Evolutionary conservation across 163 green algal species (phyloP), one percentile per base, ranked within the genome.

Genomic region (Scenedesmus sp.): DNA sequence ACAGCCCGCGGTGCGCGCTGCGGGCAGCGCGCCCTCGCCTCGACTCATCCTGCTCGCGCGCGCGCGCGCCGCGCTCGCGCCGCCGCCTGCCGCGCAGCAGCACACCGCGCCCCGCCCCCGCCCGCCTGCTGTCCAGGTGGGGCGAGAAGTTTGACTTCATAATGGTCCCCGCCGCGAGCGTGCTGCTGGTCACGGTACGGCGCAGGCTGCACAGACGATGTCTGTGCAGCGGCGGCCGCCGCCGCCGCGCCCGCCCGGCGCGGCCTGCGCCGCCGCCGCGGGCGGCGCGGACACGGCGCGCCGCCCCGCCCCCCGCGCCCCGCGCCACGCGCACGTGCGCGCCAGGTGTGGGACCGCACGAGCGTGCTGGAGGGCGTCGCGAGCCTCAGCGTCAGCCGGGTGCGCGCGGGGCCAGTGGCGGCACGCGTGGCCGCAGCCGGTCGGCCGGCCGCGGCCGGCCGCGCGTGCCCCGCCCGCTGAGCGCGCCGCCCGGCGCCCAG

Each of bases 91-190:
- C n/a, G n/a, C n/a, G n/a, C n/a, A n/a, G n/a, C n/a, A n/a, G n/a
- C n/a, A n/a, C n/a, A n/a, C n/a, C n/a, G n/a, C n/a, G n/a, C n/a
- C n/a, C n/a, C n/a, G n/a, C n/a, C n/a, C n/a, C n/a, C n/a, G n/a
- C n/a, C n/a, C n/a, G n/a, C n/a, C n/a, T n/a, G n/a, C 24, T 69
- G 62, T 5, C 9, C 60, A 75, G 74, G 45, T 81, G 34, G 29
- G 75, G 75, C 54, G 74, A 81, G 50, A 81, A 81, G 63, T 81
- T 81, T 67, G 74, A 81, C 39, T 81, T 81, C 33, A 65, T 75
- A 33, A 60, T 69, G 29, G 22, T 81, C 4, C 63, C 63, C 28
- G 62, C 62, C n/a, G 63, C 26, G 36, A 65, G 60, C 44, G 50
- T 69, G 50, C 50, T 81, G 74, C 74, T 81, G 62, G 51, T 42